A percentile compares a stretch with the other conserved stretches of the same genome.
Conservation (phyloP, 164 flowering plant species). For the Magnolia kwangsiensis region DNA sequence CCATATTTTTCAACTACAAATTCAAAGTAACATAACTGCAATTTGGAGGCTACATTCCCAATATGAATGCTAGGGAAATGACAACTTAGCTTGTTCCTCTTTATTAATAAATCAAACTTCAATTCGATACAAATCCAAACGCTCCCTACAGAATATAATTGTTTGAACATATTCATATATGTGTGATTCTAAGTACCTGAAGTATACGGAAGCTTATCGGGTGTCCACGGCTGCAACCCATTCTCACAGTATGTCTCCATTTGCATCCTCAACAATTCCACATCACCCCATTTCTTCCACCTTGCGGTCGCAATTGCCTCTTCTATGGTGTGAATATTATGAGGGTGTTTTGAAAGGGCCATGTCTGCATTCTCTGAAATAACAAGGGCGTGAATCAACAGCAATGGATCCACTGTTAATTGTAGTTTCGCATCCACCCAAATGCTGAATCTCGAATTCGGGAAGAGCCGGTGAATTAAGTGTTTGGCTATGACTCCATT, state of each 20-base stretch:
- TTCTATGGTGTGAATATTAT: constrained; percentile 75
- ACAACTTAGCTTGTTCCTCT: too few relatives aligned
- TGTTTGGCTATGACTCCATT: constrained; percentile 81
- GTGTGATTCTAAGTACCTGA: constrained; percentile 44
- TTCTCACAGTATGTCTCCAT: constrained; percentile 90
- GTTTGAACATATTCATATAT: too few relatives aligned
- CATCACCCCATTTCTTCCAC: constrained; percentile 92
- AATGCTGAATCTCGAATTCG: constrained; percentile 74
- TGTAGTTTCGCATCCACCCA: constrained; percentile 94
- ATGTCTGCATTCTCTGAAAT: constrained; percentile 57
- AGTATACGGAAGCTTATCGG: constrained; percentile 63
- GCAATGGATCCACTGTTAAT: constrained; percentile 73
- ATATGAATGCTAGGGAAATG: too few relatives aligned
- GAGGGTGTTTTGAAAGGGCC: constrained; percentile 91
- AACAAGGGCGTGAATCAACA: constrained; percentile 68
- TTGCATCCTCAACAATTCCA: constrained; percentile 55
- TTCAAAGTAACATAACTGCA: too few relatives aligned
- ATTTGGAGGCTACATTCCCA: too few relatives aligned
- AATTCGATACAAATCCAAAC: too few relatives aligned
- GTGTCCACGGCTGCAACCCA: constrained; percentile 81
- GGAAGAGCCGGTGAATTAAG: constrained; percentile 79
- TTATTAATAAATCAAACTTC: too few relatives aligned
- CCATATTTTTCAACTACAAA: background rate
- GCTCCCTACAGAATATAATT: too few relatives aligned
- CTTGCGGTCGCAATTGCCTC: constrained; percentile 96